Conservation (phyloP, 176 grass and related monocot genomes). For the Triticum monococcum region DNA sequence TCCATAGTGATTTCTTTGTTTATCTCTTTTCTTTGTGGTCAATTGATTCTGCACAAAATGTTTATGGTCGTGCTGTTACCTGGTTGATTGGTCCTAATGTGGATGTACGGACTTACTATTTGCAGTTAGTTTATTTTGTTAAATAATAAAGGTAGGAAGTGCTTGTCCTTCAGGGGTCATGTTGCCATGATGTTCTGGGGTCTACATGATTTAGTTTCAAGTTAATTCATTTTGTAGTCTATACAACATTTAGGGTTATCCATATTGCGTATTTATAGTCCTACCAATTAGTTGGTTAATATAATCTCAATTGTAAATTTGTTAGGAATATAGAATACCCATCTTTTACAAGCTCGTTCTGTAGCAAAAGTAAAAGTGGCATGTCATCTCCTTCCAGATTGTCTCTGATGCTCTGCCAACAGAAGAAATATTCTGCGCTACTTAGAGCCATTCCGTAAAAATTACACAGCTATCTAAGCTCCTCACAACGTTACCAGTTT, state of each 20-base stretch:
- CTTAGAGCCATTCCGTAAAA: neutral
- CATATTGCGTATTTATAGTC: neutral
- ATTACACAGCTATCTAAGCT: neutral
- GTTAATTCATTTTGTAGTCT: neutral
- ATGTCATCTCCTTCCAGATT: neutral
- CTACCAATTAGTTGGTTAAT: neutral
- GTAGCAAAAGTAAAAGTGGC: neutral
- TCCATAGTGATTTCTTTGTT: neutral
- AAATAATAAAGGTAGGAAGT: neutral
- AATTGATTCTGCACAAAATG: neutral
- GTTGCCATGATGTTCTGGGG: neutral
- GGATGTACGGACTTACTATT: neutral
- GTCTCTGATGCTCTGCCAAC: neutral
- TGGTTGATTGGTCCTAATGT: neutral
- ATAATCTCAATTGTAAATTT: neutral
- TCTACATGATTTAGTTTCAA: neutral
- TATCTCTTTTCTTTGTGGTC: neutral
- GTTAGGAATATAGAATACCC: neutral
- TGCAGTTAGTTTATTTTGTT: neutral
- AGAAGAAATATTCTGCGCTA: neutral
- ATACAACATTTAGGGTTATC: neutral
- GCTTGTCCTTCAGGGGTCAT: neutral
- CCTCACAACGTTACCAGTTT: neutral
- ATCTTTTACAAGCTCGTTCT: neutral
- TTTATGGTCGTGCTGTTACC: neutral